Base-by-base conservation (phyloP, 192 early-diverging fungal species). In the Thamnidium elegans region DNA sequence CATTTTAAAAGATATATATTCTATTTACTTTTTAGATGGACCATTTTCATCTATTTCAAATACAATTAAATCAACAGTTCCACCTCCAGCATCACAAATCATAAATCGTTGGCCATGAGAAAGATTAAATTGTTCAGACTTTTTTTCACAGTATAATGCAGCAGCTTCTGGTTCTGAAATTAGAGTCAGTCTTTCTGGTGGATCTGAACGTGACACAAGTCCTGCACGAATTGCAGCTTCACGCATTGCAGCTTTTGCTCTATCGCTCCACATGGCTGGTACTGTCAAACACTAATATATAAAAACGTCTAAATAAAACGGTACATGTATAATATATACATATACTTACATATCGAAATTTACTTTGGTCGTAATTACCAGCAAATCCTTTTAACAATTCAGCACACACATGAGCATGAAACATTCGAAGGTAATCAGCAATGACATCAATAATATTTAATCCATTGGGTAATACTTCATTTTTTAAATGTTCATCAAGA, bases 31-130 rank as follows among this genome's bases (percentile, higher is more conserved):
- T 21, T 70, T 52, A 52, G 62, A 67, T 15, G 54, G 56, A 6
- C 4, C 5, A 21, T 30, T 54, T 72, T 76, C 54, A 62, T 66
- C 65, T 14, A 72, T 67, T 31, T 67, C 70, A 20, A 67, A 72
- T n/a, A 72, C 70, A 66, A 72, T 79, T 34, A 80, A 68, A 75
- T 83, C 81, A 13, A 83, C 79, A 2, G 81, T 83, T 36, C 81
- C 81, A 19, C 81, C 81, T 36, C 81, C 81, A 44, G 77, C 77
- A 67, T 83, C 81, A 61, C 79, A 78, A 47, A 80, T 73, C 71
- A 80, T 74, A 34, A 80, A 83, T 9, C 70, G 68, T 21, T 77
- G 72, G 0, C 77, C 79, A 53, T 75, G 69, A 4, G 30, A 50
- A 7, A 81, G 65, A 58, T 78, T 65, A 30, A 78, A 78, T 36